These are phyloP conservation scores for Salix viminalis DNA, from an alignment of 345 rosid species.

Conservation along the genomic window DNA sequence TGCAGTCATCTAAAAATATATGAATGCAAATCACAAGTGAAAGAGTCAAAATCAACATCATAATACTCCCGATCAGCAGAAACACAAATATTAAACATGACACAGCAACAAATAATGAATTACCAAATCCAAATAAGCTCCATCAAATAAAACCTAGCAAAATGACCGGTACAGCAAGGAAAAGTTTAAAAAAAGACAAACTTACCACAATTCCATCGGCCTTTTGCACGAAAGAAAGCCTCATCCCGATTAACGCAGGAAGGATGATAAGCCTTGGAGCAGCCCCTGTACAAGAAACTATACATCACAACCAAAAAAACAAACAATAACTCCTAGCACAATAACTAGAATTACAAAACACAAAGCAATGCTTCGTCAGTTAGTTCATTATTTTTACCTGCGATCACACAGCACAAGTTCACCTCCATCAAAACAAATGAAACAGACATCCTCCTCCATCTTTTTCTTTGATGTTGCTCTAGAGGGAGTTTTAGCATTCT, in stretches of 20 bases:
- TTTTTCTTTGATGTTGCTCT: constrained; percentile 58
- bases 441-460: constrained; percentile 94
- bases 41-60: neutral
- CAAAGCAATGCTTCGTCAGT: neutral
- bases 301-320: constrained; percentile 4
- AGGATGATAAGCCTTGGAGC: constrained; percentile 97
- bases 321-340: neutral
- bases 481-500: constrained; percentile 34
- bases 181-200: neutral
- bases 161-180: neutral
- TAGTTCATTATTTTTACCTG: constrained; percentile 44
- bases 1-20: neutral
- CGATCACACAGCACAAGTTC: constrained; percentile 94
- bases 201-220: constrained; percentile 98
- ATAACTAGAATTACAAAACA: neutral
- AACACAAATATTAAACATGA: constrained; percentile 9
- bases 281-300: constrained; percentile 57
- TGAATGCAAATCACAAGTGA: neutral
- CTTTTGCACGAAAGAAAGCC: constrained; percentile 77
- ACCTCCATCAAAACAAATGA: constrained; percentile 97
- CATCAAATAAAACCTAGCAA: neutral
- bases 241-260: constrained; percentile 89
- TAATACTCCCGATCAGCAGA: constrained; percentile 9
- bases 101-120: neutral
- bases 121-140: neutral